phyloP scores from a whole-genome alignment of 2,329 filamentous ascomycete species.

The Cytospora piceicola region DNA sequence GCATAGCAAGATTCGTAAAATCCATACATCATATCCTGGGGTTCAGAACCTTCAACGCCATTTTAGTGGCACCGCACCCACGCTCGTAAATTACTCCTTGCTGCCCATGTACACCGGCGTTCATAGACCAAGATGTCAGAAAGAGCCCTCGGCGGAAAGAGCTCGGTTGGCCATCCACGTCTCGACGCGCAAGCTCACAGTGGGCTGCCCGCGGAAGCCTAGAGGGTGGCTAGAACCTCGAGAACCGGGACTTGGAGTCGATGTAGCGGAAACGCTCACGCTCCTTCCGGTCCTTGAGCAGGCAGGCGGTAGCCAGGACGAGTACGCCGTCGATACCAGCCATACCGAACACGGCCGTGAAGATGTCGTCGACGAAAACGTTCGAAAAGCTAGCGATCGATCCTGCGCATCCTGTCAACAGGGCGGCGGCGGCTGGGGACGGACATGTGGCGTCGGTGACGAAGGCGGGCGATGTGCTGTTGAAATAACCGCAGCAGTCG shows the following conservation, averaged over 20 bases:
- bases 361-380: slow-evolving; percentile 73
- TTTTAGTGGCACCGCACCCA: not conserved
- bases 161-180: not conserved
- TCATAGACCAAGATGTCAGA: not conserved
- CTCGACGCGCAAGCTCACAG: not conserved
- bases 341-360: slow-evolving; percentile 79
- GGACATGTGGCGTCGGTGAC: slow-evolving; percentile 70
- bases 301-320: slow-evolving; percentile 71
- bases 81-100: not conserved
- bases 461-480: slow-evolving; percentile 73
- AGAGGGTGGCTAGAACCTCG: slow-evolving; percentile 49
- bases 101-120: not conserved
- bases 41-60: slow-evolving; percentile 3
- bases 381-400: slow-evolving; percentile 72
- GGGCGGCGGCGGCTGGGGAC: slow-evolving; percentile 70
- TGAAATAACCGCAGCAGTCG: slow-evolving; percentile 78
- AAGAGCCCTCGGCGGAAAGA: not conserved
- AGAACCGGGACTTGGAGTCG: slow-evolving; percentile 72
- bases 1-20: slow-evolving; percentile 12
- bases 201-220: too few species aligned
- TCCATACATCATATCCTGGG: not conserved
- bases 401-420: slow-evolving; percentile 70
- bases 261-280: slow-evolving; percentile 78
- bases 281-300: slow-evolving; percentile 81
- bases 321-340: slow-evolving; percentile 72